Base-by-base conservation (phyloP, 1,139 yeast species). In the Suhomyces yuchorum region DNA sequence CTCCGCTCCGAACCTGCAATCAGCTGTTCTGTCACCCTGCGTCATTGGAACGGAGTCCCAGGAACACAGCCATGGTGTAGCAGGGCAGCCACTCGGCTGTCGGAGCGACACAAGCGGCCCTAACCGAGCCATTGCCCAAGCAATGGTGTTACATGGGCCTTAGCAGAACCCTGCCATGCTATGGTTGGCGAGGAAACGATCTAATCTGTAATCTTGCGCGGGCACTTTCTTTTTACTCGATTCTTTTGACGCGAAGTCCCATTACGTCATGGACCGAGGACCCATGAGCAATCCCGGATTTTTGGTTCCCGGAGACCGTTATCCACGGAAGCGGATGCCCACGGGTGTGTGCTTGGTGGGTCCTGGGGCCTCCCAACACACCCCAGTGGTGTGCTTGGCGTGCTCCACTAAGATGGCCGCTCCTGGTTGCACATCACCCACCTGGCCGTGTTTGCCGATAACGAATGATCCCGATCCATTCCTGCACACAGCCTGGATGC, bases 241-340 rank as follows among this genome's bases (percentile, higher is more conserved):
- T 36, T 36, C 39, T 36, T 36, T 36, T 36, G 39, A 22, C 23
- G 37, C 37, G 12, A 18, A 7, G 37, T 34, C n/a, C 23, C 14
- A 28, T 39, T 28, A 28, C 42, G 32, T 39, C 42, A 39, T 28
- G 34, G 30, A 4, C 30, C 14, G 30, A 26, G 7, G n/a, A 7
- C 30, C 14, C 4, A 3, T 12, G 30, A 14, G 18, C 34, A 14
- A 30, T 9, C 34, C 34, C 34, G 34, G 34, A 15, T 14, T 30
- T 14, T 30, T 30, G 19, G 18, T 7, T 5, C 18, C 18, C 18
- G 18, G 3, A 7, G 32, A n/a, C 3, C 11, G 26, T 26, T 26
- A 26, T 26, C 30, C 30, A 26, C 30, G 30, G 30, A 26, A 26
- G 30, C 14, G 14, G 26, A 12, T 4, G 26, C 3, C 30, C 30